A percentile compares a stretch with the other conserved stretches of the same genome.
These are phyloP conservation scores for Capsicum baccatum DNA, from an alignment of 257 asterid species.

Conservation along the genomic window DNA sequence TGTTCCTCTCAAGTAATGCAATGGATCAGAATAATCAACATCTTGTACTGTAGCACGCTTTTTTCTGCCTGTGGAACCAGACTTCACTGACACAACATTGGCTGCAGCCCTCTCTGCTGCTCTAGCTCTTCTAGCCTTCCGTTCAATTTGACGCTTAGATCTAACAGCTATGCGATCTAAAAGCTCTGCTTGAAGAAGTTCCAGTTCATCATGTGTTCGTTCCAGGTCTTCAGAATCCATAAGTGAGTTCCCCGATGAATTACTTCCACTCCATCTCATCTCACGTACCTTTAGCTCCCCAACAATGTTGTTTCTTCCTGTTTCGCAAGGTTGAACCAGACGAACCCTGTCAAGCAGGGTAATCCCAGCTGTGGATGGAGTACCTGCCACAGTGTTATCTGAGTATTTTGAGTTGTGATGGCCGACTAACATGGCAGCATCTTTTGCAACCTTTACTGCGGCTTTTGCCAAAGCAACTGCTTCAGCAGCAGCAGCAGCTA, in stretches of 20 bases:
- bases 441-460: constrained; percentile 83
- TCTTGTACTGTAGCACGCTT: constrained; percentile 69
- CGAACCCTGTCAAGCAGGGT: constrained; percentile 37
- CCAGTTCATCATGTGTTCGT: constrained; percentile 72
- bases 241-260: constrained; percentile 36
- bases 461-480: constrained; percentile 88
- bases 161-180: constrained; percentile 64
- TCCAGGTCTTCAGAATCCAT: constrained; percentile 54
- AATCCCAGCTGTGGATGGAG: constrained; percentile 20
- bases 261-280: constrained; percentile 35
- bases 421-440: constrained; percentile 66
- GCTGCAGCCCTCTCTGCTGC: constrained; percentile 84
- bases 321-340: constrained; percentile 47
- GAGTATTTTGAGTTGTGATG: constrained; percentile 42
- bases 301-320: not conserved
- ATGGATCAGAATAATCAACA: constrained; percentile 76
- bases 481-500: constrained; percentile 91
- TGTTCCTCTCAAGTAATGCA: constrained; percentile 81
- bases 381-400: constrained; percentile 32
- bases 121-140: constrained; percentile 70
- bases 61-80: constrained; percentile 69
- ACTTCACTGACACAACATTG: constrained; percentile 62
- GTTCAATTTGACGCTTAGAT: constrained; percentile 81
- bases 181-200: constrained; percentile 60
- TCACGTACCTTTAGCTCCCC: constrained; percentile 50